These are phyloP conservation scores for Colletotrichum sublineola DNA, from an alignment of 2,329 filamentous ascomycete species.

Conservation along the genomic window DNA sequence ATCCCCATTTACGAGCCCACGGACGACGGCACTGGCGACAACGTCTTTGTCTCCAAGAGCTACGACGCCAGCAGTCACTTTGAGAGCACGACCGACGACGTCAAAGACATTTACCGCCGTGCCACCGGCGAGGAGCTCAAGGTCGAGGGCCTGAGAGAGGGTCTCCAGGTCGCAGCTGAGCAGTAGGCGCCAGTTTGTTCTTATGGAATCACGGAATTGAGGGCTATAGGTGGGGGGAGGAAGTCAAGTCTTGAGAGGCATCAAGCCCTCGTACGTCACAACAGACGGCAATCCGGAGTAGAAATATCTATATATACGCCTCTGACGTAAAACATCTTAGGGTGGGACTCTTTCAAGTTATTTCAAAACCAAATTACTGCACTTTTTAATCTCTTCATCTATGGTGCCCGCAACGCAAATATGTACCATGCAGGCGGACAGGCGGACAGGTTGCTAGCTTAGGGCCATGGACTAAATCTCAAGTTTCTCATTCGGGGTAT, in stretches of 20 bases:
- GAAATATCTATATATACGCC: slow-evolving; percentile 33
- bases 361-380: slow-evolving; percentile 25
- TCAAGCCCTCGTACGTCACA: slow-evolving; percentile 30
- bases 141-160: slow-evolving; percentile 88
- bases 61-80: slow-evolving; percentile 99
- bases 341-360: slow-evolving; percentile 35
- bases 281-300: slow-evolving; percentile 37
- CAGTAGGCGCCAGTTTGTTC: slow-evolving; percentile 53
- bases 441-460: neutral
- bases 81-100: slow-evolving; percentile 91
- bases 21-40: slow-evolving; percentile 85
- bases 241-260: slow-evolving; percentile 35
- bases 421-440: neutral
- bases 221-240: slow-evolving; percentile 1
- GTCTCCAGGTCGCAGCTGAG: slow-evolving; percentile 79
- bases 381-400: neutral
- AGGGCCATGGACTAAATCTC: neutral
- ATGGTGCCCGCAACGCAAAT: neutral
- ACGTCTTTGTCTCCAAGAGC: slow-evolving; percentile 98
- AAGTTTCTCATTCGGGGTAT: slow-evolving; percentile 37
- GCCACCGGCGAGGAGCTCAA: slow-evolving; percentile 87
- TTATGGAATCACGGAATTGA: slow-evolving; percentile 1
- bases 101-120: slow-evolving; percentile 91
- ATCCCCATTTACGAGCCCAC: slow-evolving; percentile 95
- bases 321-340: slow-evolving; percentile 36